phyloP scores from a whole-genome alignment of 2,329 filamentous ascomycete genomes.

The Furcasterigmium furcatum region DNA sequence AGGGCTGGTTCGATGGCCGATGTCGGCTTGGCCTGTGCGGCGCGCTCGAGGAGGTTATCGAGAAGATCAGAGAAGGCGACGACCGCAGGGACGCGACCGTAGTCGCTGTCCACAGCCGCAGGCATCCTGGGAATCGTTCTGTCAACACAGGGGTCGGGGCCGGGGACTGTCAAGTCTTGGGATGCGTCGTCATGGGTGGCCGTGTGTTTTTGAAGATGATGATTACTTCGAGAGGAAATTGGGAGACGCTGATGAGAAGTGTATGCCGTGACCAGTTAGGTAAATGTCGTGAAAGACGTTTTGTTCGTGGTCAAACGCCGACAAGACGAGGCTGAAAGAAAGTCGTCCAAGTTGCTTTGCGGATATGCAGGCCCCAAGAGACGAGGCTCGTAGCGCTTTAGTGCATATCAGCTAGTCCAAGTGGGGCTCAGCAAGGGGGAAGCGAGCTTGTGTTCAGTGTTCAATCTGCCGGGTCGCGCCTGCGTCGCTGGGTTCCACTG shows the following conservation, averaged over 20 bases:
- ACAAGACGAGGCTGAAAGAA: conserved; percentile 2
- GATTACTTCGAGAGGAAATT: no score
- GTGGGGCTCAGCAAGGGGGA: no score
- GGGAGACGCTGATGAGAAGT: no score
- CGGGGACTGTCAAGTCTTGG: not conserved
- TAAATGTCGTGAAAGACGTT: no score
- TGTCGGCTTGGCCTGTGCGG: conserved; percentile 55
- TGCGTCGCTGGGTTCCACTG: no score
- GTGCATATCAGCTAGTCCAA: no score
- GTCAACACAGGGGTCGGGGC: not conserved
- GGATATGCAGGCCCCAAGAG: no score
- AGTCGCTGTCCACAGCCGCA: conserved; percentile 34
- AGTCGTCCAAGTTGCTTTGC: no score
- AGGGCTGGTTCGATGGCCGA: conserved; percentile 70
- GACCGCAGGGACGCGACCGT: conserved; percentile 50
- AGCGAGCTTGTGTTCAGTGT: no score
- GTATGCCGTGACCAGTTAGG: no score
- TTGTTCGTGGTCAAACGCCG: not conserved
- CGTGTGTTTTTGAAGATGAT: not conserved
- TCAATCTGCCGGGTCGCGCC: no score
- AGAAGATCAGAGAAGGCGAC: conserved; percentile 51
- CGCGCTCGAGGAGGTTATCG: conserved; percentile 54
- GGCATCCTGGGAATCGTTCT: conserved; percentile 39
- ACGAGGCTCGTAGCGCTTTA: no score
- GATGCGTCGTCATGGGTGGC: not conserved